These are phyloP conservation scores for Lentinus polychrous DNA, from an alignment of 1,284 basidiomycete genomes.

Conservation along the genomic window DNA sequence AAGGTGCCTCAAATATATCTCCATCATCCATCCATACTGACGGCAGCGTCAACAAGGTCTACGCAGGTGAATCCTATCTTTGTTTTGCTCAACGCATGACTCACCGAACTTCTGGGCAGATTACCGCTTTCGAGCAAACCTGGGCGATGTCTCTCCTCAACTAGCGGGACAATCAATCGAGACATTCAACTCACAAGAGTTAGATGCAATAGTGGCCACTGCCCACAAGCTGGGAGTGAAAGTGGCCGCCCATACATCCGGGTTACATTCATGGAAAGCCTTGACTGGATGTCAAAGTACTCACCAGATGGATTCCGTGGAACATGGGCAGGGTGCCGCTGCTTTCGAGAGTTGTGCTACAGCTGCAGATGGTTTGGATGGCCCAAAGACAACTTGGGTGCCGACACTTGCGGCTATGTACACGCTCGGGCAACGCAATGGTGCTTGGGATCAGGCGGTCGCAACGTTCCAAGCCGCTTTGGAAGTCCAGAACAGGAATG, in stretches of 20 bases:
- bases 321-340: conserved; percentile 31
- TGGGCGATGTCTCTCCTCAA: conserved; percentile 33
- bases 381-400: conserved; percentile 37
- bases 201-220: conserved; percentile 43
- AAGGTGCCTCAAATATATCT: conserved; percentile 32
- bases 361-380: not conserved
- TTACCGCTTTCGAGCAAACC: conserved; percentile 42
- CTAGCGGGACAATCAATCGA: conserved; percentile 27
- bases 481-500: conserved; percentile 8
- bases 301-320: conserved; percentile 39
- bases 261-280: conserved; percentile 29
- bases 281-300: conserved; percentile 24
- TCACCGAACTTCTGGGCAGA: conserved; percentile 28
- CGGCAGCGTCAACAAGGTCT: conserved; percentile 31
- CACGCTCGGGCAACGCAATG: conserved; percentile 20
- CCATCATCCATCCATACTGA: not conserved
- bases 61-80: conserved; percentile 34
- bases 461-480: conserved; percentile 41
- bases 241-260: conserved; percentile 52
- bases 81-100: not conserved
- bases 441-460: conserved; percentile 33
- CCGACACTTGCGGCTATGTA: conserved; percentile 55
- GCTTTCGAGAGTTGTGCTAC: not conserved
- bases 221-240: conserved; percentile 49
- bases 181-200: conserved; percentile 42